Conservation (phyloP, 805 yeast genomes). For the Candida xiaguanensis region DNA sequence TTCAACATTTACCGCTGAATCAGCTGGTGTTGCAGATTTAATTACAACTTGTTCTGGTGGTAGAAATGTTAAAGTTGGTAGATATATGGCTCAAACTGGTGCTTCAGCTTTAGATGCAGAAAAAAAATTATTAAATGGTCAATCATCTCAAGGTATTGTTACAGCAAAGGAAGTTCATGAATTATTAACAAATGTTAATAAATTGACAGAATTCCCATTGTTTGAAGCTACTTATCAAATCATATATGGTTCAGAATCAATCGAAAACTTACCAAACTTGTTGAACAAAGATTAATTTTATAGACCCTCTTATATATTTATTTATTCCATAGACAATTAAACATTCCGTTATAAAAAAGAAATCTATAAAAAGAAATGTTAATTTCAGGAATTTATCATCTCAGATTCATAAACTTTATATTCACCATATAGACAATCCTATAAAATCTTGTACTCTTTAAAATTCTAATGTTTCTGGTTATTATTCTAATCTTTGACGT, state of each 20-base stretch:
- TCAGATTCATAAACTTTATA: no score
- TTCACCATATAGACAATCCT: no score
- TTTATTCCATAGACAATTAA: neutral
- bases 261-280: constrained; percentile 39
- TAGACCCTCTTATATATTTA: constrained; percentile 1
- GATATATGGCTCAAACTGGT: constrained; percentile 43
- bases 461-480: no score
- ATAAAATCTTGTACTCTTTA: no score
- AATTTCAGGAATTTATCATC: no score
- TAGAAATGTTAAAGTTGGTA: constrained; percentile 45
- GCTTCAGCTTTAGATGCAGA: constrained; percentile 41
- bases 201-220: constrained; percentile 38
- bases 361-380: no score
- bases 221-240: constrained; percentile 45
- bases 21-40: constrained; percentile 47
- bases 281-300: constrained; percentile 21
- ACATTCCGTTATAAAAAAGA: no score
- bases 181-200: constrained; percentile 33
- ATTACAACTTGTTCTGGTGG: constrained; percentile 48
- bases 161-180: constrained; percentile 47
- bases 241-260: constrained; percentile 37
- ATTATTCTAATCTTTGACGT: constrained; percentile 1
- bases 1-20: constrained; percentile 41
- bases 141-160: constrained; percentile 44
- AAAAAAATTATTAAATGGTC: constrained; percentile 42